A percentile compares a stretch with the other conserved stretches of the same genome.
Conservation (phyloP, 1,139 yeast species). For the Sugiyamaella xylanicola region DNA sequence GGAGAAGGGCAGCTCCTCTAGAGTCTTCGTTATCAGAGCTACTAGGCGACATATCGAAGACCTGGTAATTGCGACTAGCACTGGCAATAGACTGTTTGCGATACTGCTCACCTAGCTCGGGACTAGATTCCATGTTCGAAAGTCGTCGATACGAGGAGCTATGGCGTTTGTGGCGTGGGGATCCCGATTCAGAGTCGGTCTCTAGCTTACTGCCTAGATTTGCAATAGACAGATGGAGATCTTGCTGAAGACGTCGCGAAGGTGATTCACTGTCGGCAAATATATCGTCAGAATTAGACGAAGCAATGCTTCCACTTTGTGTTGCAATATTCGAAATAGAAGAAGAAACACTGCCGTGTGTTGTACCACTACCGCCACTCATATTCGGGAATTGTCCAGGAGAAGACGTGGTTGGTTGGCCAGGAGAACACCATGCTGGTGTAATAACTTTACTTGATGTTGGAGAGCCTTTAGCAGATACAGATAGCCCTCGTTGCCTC, state of each 20-base stretch:
- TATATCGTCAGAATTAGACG: constrained; percentile 18
- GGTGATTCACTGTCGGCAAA: constrained; percentile 11
- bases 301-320: neutral
- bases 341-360: neutral
- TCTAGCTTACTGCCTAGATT: constrained; percentile 3
- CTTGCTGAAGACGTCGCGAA: constrained; percentile 18
- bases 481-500: constrained; percentile 35
- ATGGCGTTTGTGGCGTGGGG: constrained; percentile 18
- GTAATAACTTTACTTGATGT: constrained; percentile 20
- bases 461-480: constrained; percentile 23
- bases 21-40: constrained; percentile 73
- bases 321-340: constrained; percentile 2
- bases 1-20: constrained; percentile 50
- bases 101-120: constrained; percentile 36
- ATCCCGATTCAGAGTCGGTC: constrained; percentile 14
- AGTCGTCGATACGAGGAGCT: constrained; percentile 28
- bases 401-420: neutral
- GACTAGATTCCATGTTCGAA: constrained; percentile 36
- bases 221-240: constrained; percentile 21
- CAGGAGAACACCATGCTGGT: constrained; percentile 17
- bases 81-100: constrained; percentile 36
- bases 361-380: neutral
- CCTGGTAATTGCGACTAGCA: constrained; percentile 20
- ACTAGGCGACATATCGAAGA: constrained; percentile 59
- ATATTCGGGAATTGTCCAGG: constrained; percentile 6